phyloP scores from a whole-genome alignment of 169 alveolate species.

The Toxoplasma gondii region DNA sequence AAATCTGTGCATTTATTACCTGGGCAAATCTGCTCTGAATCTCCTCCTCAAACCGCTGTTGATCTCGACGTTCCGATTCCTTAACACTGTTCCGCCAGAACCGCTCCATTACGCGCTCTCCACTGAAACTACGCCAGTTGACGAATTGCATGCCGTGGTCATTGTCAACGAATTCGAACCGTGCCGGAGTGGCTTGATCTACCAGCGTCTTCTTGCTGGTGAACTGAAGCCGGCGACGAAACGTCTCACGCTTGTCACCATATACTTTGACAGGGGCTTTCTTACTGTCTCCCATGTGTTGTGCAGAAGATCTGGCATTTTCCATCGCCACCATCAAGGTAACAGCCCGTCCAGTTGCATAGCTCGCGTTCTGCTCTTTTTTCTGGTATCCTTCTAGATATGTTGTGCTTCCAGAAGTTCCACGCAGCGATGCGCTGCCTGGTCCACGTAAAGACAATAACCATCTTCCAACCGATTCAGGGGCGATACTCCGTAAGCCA shows the following conservation, averaged over 20 bases:
- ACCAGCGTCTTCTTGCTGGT: background rate
- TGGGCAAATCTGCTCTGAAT: background rate
- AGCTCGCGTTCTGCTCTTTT: background rate
- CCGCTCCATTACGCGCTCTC: conserved; percentile 27
- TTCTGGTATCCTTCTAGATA: background rate
- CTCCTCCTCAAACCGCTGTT: conserved; percentile 6
- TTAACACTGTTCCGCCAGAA: conserved; percentile 27
- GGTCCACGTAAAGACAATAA: background rate
- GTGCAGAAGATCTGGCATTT: background rate
- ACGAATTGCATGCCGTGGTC: conserved; percentile 46
- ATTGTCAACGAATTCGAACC: conserved; percentile 32
- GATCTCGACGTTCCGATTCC: background rate
- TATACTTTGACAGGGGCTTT: background rate
- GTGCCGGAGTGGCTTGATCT: conserved; percentile 34
- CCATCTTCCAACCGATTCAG: background rate
- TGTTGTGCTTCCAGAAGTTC: background rate
- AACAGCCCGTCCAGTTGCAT: background rate
- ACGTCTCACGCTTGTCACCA: background rate
- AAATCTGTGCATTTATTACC: background rate
- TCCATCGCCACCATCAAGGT: background rate
- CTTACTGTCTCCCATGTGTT: background rate
- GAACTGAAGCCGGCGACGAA: conserved; percentile 24
- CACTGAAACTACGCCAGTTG: conserved; percentile 26
- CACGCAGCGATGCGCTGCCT: background rate
- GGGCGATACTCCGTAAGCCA: background rate